These are phyloP conservation scores for Lotmaria passim DNA, from an alignment of 208 protist genomes.

Conservation along the genomic window DNA sequence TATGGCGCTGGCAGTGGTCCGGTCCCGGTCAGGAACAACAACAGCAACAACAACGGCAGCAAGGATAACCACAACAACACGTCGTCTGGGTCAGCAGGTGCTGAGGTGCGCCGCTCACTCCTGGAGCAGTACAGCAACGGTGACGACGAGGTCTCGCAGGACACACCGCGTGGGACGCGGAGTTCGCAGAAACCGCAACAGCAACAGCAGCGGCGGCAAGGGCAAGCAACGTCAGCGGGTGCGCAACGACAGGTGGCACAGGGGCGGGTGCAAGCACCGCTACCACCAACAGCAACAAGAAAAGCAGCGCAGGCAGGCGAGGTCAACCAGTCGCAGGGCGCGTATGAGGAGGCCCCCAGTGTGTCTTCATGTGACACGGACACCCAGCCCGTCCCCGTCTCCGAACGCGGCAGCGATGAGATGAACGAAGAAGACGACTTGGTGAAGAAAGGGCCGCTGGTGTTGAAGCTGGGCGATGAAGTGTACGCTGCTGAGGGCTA, in stretches of 20 bases:
- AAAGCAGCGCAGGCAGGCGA: too few relatives aligned
- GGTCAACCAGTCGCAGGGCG: too few relatives aligned
- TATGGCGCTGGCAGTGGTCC: not conserved
- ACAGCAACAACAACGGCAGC: not conserved
- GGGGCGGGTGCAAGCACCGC: too few relatives aligned
- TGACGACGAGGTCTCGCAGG: not conserved
- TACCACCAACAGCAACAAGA: too few relatives aligned
- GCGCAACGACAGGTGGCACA: too few relatives aligned
- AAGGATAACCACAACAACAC: not conserved
- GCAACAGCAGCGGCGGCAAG: not conserved
- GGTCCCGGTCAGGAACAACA: not conserved
- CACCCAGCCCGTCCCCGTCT: slow-evolving; percentile 52
- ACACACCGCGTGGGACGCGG: not conserved
- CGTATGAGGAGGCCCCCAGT: slow-evolving; percentile 25
- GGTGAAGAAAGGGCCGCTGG: slow-evolving; percentile 40
- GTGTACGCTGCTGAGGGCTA: slow-evolving; percentile 39
- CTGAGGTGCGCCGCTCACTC: slow-evolving; percentile 14
- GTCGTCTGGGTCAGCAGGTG: not conserved
- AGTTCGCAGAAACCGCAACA: not conserved
- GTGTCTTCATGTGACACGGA: slow-evolving; percentile 35
- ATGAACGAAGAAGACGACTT: slow-evolving; percentile 39
- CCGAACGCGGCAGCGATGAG: slow-evolving; percentile 42
- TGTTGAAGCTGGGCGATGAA: slow-evolving; percentile 44
- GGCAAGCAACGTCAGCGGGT: not conserved
- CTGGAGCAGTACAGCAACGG: slow-evolving; percentile 11